Evolutionary conservation across 2,329 filamentous ascomycete genomes (phyloP).

Genomic region (Xylariaceae sp.): DNA sequence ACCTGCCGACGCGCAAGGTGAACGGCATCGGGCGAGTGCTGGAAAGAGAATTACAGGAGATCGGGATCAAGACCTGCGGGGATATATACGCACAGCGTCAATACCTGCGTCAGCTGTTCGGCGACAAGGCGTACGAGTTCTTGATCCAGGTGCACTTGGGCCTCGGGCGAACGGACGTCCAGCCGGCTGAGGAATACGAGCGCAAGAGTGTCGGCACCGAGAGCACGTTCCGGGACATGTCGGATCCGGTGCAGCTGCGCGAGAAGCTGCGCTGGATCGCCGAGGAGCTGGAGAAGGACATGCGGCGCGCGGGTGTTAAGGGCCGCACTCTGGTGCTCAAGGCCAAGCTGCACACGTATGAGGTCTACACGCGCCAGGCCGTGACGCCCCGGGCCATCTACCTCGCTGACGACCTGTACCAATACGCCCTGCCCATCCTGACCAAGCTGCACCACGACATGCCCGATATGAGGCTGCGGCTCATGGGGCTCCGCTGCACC

Average conservation of each 20-base stretch:
- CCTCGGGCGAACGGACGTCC: slow-evolving; percentile 76
- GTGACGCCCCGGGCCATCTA: slow-evolving; percentile 68
- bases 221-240: slow-evolving; percentile 81
- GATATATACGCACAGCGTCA: slow-evolving; percentile 78
- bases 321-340: slow-evolving; percentile 90
- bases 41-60: slow-evolving; percentile 82
- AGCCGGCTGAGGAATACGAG: slow-evolving; percentile 84
- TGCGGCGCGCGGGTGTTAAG: slow-evolving; percentile 75
- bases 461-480: slow-evolving; percentile 69
- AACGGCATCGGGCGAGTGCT: slow-evolving; percentile 94
- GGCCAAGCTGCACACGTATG: slow-evolving; percentile 90
- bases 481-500: slow-evolving; percentile 88
- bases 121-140: slow-evolving; percentile 87
- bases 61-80: slow-evolving; percentile 83
- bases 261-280: slow-evolving; percentile 78
- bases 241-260: slow-evolving; percentile 61
- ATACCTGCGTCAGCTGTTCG: slow-evolving; percentile 73
- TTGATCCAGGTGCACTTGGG: slow-evolving; percentile 81
- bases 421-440: slow-evolving; percentile 76
- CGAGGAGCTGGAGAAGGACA: slow-evolving; percentile 80
- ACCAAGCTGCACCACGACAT: slow-evolving; percentile 79
- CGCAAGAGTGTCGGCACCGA: slow-evolving; percentile 94
- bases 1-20: slow-evolving; percentile 81
- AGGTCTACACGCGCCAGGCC: slow-evolving; percentile 80
- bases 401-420: slow-evolving; percentile 77